Base-by-base conservation (phyloP, 2,329 filamentous ascomycete species). In the Alternaria brassicicola region DNA sequence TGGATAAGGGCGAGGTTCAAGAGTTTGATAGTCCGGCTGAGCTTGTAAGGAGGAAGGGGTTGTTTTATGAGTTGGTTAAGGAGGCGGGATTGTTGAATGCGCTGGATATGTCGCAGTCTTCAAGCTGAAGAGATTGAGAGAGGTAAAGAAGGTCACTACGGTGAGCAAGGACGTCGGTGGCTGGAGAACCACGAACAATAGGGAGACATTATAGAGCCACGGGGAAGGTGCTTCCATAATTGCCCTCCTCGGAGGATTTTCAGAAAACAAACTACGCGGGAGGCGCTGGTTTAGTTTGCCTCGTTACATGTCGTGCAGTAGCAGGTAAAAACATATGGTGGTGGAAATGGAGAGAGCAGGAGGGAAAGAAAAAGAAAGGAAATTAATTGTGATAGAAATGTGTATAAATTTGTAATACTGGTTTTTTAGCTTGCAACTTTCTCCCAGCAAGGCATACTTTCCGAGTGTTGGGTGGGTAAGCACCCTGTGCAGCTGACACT, bases 1-100 rank as follows among this genome's bases (percentile, higher is more conserved):
- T 99, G 6, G 93, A 98, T 74, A 90, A 90, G 78, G 95, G 95
- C 41, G 86, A 88, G 70, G 93, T 99, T 39, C 90, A 89, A 48
- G 95, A 99, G 78, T 99, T 97, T 78, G 95, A 96, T 77, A 92
- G 89, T 6, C 95, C 95, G 2, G 83, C 86, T 36, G 88, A 89
- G 63, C 83, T 99, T 57, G 86, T 97, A 62, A 87, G 87, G 77
- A 84, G 85, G 72, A 87, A 87, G 73, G 92, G 94, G 2, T 78
- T 91, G 50, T 99, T 99, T 77, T 92, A 95, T 79, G 89, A 93
- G 57, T 82, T 99, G 46, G 95, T 97, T 61, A 93, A 89, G 79
- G 93, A 99, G 80, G 91, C 94, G 4, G 93, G 93, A 38, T 81
- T 99, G 60, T 78, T 89, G 1, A 69, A 63, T 35, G 59, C 63